Evolutionary conservation across 352 stramenopile species (phyloP).

Genomic region (Phytophthora fragariae): DNA sequence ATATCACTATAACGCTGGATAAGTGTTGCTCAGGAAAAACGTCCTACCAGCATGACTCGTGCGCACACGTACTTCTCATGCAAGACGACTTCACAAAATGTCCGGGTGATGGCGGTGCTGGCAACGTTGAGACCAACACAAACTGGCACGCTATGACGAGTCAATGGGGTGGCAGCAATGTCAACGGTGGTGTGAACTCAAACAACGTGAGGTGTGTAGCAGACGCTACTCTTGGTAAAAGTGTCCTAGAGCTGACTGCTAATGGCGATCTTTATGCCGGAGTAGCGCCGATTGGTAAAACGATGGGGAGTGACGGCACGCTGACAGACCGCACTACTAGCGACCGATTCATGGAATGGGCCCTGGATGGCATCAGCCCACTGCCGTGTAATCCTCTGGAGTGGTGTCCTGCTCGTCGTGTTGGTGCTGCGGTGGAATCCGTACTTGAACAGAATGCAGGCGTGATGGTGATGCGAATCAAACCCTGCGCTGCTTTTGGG

Average conservation of each 20-base stretch:
- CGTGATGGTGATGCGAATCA: slow-evolving; percentile 57
- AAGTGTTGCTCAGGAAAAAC: slow-evolving; percentile 61
- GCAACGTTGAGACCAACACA: slow-evolving; percentile 35
- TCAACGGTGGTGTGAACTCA: slow-evolving; percentile 70
- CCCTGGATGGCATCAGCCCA: slow-evolving; percentile 50
- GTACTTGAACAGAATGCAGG: slow-evolving; percentile 52
- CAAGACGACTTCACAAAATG: slow-evolving; percentile 62
- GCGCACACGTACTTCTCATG: slow-evolving; percentile 57
- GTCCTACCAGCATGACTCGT: slow-evolving; percentile 50
- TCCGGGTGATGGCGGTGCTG: slow-evolving; percentile 22
- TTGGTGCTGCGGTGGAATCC: slow-evolving; percentile 65
- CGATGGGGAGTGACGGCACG: slow-evolving; percentile 17
- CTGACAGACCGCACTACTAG: slow-evolving; percentile 43
- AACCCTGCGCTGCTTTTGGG: slow-evolving; percentile 61
- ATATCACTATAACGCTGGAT: slow-evolving; percentile 48
- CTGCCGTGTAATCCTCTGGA: slow-evolving; percentile 52
- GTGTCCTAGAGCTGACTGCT: slow-evolving; percentile 51
- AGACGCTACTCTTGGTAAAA: slow-evolving; percentile 40
- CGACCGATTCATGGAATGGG: slow-evolving; percentile 63
- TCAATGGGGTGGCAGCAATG: slow-evolving; percentile 66
- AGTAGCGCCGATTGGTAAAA: slow-evolving; percentile 43
- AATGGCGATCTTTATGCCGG: slow-evolving; percentile 64
- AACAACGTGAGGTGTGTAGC: slow-evolving; percentile 57
- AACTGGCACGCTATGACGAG: slow-evolving; percentile 58
- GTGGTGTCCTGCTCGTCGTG: slow-evolving; percentile 51